Percentiles rank a stretch among this genome's conserved stretches.
Conservation (phyloP, 2,329 filamentous ascomycete genomes). For the Arthrinium phaeospermum region DNA sequence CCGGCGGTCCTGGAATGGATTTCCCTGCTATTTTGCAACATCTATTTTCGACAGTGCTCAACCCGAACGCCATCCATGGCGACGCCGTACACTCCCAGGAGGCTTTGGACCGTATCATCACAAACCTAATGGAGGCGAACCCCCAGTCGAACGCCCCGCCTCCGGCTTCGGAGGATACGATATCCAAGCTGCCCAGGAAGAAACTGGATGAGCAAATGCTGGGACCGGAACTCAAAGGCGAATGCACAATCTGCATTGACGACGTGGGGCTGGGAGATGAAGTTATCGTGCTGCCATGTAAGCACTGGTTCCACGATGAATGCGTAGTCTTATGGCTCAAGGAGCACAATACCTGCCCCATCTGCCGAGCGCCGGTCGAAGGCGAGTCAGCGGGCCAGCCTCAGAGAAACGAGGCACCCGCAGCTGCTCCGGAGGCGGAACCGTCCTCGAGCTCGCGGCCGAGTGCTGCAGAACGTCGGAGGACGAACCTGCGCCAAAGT, state of each 20-base stretch:
- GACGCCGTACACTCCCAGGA: slow-evolving; percentile 93
- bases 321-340: slow-evolving; percentile 85
- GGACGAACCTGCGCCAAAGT: slow-evolving; percentile 30
- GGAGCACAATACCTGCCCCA: slow-evolving; percentile 92
- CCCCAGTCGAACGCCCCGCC: slow-evolving; percentile 78
- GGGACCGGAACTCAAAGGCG: slow-evolving; percentile 68
- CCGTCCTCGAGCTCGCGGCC: slow-evolving; percentile 28
- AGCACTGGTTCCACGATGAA: slow-evolving; percentile 89
- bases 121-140: slow-evolving; percentile 85
- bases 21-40: slow-evolving; percentile 53
- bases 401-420: neutral
- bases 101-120: slow-evolving; percentile 86
- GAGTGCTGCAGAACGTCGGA: slow-evolving; percentile 29
- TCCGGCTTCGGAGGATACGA: slow-evolving; percentile 77
- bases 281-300: slow-evolving; percentile 81
- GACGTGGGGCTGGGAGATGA: slow-evolving; percentile 74
- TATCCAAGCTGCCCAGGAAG: slow-evolving; percentile 74
- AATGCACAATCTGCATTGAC: slow-evolving; percentile 97
- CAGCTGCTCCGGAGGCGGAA: slow-evolving; percentile 13
- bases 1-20: slow-evolving; percentile 31
- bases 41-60: slow-evolving; percentile 58
- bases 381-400: slow-evolving; percentile 5
- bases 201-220: slow-evolving; percentile 74
- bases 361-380: slow-evolving; percentile 70
- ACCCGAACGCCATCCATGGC: slow-evolving; percentile 62